Percentiles rank a stretch among this genome's conserved stretches.
phyloP scores from a whole-genome alignment of 768 basidiomycete genomes.

The Collybia nuda region DNA sequence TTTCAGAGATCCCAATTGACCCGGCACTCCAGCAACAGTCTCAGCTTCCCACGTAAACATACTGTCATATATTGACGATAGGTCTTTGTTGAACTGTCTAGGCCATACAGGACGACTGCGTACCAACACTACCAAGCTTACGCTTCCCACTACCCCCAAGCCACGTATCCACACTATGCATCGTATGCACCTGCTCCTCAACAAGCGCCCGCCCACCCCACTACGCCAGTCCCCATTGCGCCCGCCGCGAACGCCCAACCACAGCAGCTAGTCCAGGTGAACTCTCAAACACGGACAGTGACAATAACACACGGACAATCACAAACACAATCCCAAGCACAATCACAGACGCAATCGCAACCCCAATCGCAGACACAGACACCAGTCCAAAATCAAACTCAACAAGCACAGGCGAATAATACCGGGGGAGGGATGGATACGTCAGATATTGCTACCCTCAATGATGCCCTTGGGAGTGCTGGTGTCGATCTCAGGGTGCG shows the following conservation, averaged over 20 bases:
- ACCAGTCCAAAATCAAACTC: too few species aligned
- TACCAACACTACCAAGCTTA: slow-evolving; percentile 52
- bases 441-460: slow-evolving; percentile 74
- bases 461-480: slow-evolving; percentile 83
- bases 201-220: too few species aligned
- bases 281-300: slow-evolving; percentile 18
- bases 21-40: slow-evolving; percentile 67
- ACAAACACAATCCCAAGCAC: slow-evolving; percentile 18
- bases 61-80: slow-evolving; percentile 18
- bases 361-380: slow-evolving; percentile 17
- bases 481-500: slow-evolving; percentile 82
- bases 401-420: slow-evolving; percentile 18
- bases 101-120: slow-evolving; percentile 35
- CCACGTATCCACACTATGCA: slow-evolving; percentile 48
- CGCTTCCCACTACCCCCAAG: slow-evolving; percentile 42
- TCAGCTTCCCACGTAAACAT: slow-evolving; percentile 40
- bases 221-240: slow-evolving; percentile 26
- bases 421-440: slow-evolving; percentile 47
- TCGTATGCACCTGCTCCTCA: slow-evolving; percentile 16
- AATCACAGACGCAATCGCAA: slow-evolving; percentile 2
- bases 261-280: slow-evolving; percentile 9
- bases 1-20: slow-evolving; percentile 61
- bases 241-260: slow-evolving; percentile 1
- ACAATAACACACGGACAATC: slow-evolving; percentile 10
- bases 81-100: slow-evolving; percentile 16